Evolutionary conservation across 345 rosid species (phyloP), one percentile per base, ranked within the genome.

Genomic region (Salix udensis): DNA sequence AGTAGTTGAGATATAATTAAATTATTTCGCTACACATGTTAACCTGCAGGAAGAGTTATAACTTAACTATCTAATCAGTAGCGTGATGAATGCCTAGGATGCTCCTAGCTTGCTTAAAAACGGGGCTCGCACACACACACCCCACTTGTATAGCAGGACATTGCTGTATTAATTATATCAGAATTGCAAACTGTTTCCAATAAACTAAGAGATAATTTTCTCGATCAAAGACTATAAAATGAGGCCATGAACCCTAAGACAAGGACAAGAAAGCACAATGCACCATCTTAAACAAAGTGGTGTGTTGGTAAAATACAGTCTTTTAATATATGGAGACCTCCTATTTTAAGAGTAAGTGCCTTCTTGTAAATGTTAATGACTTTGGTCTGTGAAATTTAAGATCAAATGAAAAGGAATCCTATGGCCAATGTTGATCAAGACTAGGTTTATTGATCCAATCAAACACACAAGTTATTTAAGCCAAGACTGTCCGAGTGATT

Each of bases 51-150:
- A 2, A 13, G 48, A 44, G 15, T 0, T 44, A 42, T 42, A 10
- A 2, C 13, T 12, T 42, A 11, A 3, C 50, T 44, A 44, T 44
- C 18, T 44, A 4, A 13, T 44, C 1, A 62, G 7, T n/a, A 62
- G 14, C 18, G 26, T 62, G 66, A 70, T 67, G 65, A 53, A 2
- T 70, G 85, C 81, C 83, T 83, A 24, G 85, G 83, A 83, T 83
- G 71, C 85, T 77, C 70, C 48, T 11, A 64, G 39, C 36, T 65
- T 77, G 80, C 79, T 75, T 37, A 64, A 48, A 67, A 79, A 76
- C 76, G 72, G 73, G 82, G 80, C 76, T 39, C 70, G 23, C 58
- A 36, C 26, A 3, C 71, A 50, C 58, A 36, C 26, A 44, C 71
- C 53, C 4, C 18, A 52, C 31, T 77, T 52, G 50, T 19, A 67